Percentiles rank a stretch among this genome's conserved stretches.
phyloP scores from a whole-genome alignment of 208 protist genomes.

The Trypanosoma lewisi region DNA sequence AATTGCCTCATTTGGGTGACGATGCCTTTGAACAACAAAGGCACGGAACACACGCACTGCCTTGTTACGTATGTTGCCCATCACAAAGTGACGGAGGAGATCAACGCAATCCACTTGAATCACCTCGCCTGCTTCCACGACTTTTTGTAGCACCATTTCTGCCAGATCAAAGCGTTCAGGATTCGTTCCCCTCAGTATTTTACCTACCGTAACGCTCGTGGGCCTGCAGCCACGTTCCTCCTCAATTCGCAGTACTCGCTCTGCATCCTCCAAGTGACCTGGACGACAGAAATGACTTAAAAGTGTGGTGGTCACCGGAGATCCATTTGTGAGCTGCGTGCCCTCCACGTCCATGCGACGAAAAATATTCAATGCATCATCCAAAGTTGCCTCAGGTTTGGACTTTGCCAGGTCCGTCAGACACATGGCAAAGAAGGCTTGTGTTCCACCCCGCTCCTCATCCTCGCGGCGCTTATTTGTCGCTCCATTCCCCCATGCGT shows the following conservation, averaged over 20 bases:
- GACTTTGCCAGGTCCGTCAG: slow-evolving; percentile 52
- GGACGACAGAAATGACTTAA: slow-evolving; percentile 51
- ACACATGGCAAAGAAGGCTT: slow-evolving; percentile 68
- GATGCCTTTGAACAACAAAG: slow-evolving; percentile 24
- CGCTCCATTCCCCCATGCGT: slow-evolving; percentile 20
- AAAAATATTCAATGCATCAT: slow-evolving; percentile 74
- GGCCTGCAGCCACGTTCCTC: slow-evolving; percentile 20
- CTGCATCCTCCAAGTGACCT: slow-evolving; percentile 16
- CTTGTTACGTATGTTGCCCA: slow-evolving; percentile 14
- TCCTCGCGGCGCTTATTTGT: slow-evolving; percentile 44
- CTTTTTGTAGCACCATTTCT: slow-evolving; percentile 19
- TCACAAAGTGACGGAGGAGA: slow-evolving; percentile 21
- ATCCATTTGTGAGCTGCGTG: slow-evolving; percentile 66
- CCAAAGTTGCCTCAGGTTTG: slow-evolving; percentile 33
- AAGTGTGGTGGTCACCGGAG: slow-evolving; percentile 54
- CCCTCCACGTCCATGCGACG: slow-evolving; percentile 83
- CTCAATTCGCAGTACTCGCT: slow-evolving; percentile 16
- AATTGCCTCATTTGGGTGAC: slow-evolving; percentile 23
- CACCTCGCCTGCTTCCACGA: slow-evolving; percentile 14
- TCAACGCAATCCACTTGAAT: slow-evolving; percentile 19
- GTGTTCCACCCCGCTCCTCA: slow-evolving; percentile 19
- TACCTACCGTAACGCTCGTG: slow-evolving; percentile 19
- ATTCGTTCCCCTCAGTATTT: slow-evolving; percentile 13
- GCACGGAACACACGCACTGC: slow-evolving; percentile 26
- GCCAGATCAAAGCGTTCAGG: slow-evolving; percentile 18